Conservation (phyloP, 495 filamentous ascomycete species). For the Penicillium soppii region DNA sequence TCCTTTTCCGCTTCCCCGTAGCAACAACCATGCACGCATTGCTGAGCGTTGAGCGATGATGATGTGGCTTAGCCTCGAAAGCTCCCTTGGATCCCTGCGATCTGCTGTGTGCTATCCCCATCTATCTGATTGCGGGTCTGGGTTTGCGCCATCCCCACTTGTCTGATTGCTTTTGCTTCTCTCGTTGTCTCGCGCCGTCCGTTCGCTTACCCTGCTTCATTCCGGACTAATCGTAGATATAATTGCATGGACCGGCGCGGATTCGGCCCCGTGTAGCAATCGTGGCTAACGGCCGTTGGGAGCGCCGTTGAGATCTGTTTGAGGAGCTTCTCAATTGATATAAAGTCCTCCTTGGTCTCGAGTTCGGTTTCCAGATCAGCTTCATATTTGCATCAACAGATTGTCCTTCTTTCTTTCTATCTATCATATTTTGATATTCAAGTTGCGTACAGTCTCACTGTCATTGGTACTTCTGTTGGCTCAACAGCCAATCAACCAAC, state of each 20-base stretch:
- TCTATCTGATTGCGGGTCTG: slow-evolving; percentile 11
- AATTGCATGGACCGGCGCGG: slow-evolving; percentile 19
- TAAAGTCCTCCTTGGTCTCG: slow-evolving; percentile 6
- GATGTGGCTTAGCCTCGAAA: not conserved
- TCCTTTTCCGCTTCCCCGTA: not conserved
- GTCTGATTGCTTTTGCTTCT: slow-evolving; percentile 12
- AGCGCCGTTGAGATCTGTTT: slow-evolving; percentile 7
- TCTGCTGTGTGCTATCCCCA: slow-evolving; percentile 2
- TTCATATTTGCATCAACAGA: not conserved
- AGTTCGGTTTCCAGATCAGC: not conserved
- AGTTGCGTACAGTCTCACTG: not conserved
- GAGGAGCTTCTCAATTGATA: not conserved
- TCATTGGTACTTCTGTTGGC: not conserved
- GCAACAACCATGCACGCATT: not conserved
- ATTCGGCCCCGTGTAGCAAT: slow-evolving; percentile 5
- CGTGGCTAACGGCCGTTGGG: slow-evolving; percentile 8
- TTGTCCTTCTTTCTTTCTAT: not conserved
- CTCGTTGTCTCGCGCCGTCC: slow-evolving; percentile 8
- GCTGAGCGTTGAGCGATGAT: not conserved
- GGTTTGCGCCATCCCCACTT: slow-evolving; percentile 13
- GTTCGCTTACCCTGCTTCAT: slow-evolving; percentile 23
- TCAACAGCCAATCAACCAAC: not conserved
- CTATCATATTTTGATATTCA: not conserved
- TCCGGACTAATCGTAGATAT: slow-evolving; percentile 12
- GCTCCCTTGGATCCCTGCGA: not conserved